Percentiles rank a stretch among this genome's conserved stretches.
Evolutionary conservation across 768 basidiomycete genomes (phyloP).

Genomic region (Coprinopsis strossmayeri): DNA sequence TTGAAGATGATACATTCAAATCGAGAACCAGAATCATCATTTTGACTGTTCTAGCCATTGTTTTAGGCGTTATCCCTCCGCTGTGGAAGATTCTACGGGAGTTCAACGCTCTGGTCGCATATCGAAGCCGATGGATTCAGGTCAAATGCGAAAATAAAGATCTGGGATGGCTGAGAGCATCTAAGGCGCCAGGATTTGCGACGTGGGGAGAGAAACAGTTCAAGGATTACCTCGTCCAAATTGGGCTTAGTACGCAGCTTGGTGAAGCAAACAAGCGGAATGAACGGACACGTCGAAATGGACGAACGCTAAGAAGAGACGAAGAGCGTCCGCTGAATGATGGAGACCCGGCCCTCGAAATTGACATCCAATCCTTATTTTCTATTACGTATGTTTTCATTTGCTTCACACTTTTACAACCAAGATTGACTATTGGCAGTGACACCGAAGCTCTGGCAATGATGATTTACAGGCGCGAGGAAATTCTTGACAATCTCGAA

Average conservation of each 20-base stretch:
- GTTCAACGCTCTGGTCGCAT: conserved; percentile 49
- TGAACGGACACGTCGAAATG: conserved; percentile 22
- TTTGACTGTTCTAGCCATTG: conserved; percentile 53
- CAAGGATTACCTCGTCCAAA: conserved; percentile 61
- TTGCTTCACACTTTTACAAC: conserved; percentile 1
- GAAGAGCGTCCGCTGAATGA: conserved; percentile 36
- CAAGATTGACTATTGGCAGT: conserved; percentile 28
- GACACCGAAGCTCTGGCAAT: conserved; percentile 62
- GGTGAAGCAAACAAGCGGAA: conserved; percentile 26
- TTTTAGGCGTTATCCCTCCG: conserved; percentile 59
- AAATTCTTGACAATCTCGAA: conserved; percentile 74
- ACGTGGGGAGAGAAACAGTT: conserved; percentile 70
- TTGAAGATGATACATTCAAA: conserved; percentile 30
- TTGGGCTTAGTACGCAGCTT: conserved; percentile 57
- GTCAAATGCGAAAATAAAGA: conserved; percentile 63
- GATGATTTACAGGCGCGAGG: conserved; percentile 70
- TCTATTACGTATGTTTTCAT: conserved; percentile 54
- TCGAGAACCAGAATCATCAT: conserved; percentile 62
- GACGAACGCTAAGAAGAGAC: conserved; percentile 25
- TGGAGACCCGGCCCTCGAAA: conserved; percentile 37
- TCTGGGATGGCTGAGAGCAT: conserved; percentile 67
- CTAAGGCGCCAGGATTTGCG: conserved; percentile 56
- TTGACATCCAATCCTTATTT: conserved; percentile 69
- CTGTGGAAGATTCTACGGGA: conserved; percentile 59
- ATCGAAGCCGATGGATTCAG: conserved; percentile 53